Percentiles rank a stretch among this genome's conserved stretches.
Evolutionary conservation across 805 yeast species (phyloP).

Genomic region (Suhomyces faveliae): DNA sequence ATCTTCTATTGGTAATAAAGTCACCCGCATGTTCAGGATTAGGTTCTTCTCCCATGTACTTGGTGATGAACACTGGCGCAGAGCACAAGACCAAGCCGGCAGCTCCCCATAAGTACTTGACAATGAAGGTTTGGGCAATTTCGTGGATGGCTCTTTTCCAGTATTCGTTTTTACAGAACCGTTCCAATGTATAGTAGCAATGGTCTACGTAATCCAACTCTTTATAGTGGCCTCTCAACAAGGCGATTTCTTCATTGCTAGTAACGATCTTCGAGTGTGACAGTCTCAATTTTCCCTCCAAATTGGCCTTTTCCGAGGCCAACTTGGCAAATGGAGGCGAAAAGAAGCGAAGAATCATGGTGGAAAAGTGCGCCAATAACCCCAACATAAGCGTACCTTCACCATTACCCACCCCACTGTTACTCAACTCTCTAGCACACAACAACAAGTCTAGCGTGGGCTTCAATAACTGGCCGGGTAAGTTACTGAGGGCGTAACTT

Average conservation of each 20-base stretch:
- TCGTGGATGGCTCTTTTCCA: constrained; percentile 78
- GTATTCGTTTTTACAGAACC: constrained; percentile 72
- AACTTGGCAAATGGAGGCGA: constrained; percentile 89
- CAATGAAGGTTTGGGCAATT: constrained; percentile 81
- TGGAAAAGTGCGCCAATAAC: constrained; percentile 75
- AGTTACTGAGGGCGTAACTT: constrained; percentile 64
- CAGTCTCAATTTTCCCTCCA: constrained; percentile 83
- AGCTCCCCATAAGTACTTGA: constrained; percentile 95
- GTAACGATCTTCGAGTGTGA: constrained; percentile 78
- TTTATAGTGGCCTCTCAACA: constrained; percentile 74
- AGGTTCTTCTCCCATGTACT: constrained; percentile 46
- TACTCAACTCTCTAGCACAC: constrained; percentile 75
- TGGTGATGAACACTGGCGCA: constrained; percentile 75
- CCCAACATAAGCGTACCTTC: constrained; percentile 82
- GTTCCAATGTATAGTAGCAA: constrained; percentile 76
- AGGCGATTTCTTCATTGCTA: constrained; percentile 83
- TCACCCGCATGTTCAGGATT: constrained; percentile 63
- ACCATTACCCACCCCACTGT: constrained; percentile 64
- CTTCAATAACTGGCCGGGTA: constrained; percentile 81
- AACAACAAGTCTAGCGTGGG: constrained; percentile 77
- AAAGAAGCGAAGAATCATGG: constrained; percentile 65
- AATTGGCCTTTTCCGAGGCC: constrained; percentile 68
- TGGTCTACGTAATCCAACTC: constrained; percentile 77
- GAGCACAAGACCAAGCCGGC: constrained; percentile 87
- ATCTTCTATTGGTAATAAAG: constrained; percentile 83